Evolutionary conservation across 805 yeast species (phyloP).

Genomic region (Wickerhamomyces alni): DNA sequence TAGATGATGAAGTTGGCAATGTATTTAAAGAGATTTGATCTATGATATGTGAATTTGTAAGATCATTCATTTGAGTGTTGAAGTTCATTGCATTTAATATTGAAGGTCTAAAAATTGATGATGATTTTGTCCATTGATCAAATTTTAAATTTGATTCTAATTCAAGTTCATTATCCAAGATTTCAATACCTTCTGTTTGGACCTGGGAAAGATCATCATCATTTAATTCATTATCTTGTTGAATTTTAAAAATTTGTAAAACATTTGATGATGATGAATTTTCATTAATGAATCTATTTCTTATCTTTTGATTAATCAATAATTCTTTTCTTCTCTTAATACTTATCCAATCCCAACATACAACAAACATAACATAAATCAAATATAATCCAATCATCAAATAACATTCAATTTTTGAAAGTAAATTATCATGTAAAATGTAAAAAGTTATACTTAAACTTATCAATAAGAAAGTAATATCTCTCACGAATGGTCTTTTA

Average conservation of each 20-base stretch:
- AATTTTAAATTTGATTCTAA: conserved; percentile 7
- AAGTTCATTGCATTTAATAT: conserved; percentile 20
- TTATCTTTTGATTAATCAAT: conserved; percentile 17
- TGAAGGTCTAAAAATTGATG: conserved; percentile 18
- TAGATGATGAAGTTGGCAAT: neutral
- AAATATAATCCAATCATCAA: conserved; percentile 52
- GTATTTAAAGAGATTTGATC: conserved; percentile 2
- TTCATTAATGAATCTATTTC: conserved; percentile 16
- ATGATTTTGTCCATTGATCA: conserved; percentile 15
- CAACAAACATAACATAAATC: conserved; percentile 48
- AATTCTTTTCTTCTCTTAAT: conserved; percentile 13
- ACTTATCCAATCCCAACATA: conserved; percentile 21
- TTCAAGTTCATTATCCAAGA: conserved; percentile 10
- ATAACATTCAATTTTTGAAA: conserved; percentile 51
- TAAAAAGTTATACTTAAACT: conserved; percentile 42
- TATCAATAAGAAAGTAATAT: conserved; percentile 56
- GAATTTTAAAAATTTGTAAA: conserved; percentile 7
- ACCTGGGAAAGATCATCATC: no score
- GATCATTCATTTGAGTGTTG: conserved; percentile 11
- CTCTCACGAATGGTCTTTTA: conserved; percentile 22
- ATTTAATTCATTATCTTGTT: conserved; percentile 16
- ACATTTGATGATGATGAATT: neutral
- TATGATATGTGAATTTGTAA: conserved; percentile 5
- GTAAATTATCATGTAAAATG: conserved; percentile 49
- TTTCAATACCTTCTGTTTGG: conserved; percentile 11